Conservation (phyloP, 257 asterid species). For the Cinchona pubescens region DNA sequence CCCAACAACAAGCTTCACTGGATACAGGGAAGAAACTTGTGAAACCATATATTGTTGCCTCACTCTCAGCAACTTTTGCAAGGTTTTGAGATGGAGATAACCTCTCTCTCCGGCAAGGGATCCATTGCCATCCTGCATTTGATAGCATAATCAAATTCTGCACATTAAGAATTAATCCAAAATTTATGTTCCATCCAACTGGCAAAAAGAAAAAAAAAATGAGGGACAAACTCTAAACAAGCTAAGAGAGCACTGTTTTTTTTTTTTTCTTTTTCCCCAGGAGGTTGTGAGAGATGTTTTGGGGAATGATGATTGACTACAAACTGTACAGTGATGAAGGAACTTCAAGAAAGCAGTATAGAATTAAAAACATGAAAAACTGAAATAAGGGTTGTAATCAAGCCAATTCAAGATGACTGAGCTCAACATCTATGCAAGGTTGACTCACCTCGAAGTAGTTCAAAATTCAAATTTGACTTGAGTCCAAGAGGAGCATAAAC, state of each 20-base stretch:
- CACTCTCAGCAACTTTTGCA: constrained; percentile 57
- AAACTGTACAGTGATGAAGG: background rate
- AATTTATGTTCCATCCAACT: background rate
- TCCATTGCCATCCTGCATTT: constrained; percentile 64
- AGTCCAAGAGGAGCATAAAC: background rate
- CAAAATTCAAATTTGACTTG: background rate
- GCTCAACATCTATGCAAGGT: background rate
- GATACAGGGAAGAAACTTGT: constrained; percentile 80
- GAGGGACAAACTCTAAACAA: background rate
- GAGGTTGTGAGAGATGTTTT: background rate
- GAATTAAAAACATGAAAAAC: too few species aligned
- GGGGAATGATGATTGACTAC: background rate
- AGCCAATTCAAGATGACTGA: too few species aligned
- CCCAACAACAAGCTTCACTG: constrained; percentile 63
- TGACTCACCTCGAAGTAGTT: background rate
- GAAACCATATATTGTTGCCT: constrained; percentile 77
- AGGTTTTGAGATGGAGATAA: constrained; percentile 46
- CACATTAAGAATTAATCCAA: constrained; percentile 9
- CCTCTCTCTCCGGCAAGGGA: constrained; percentile 75
- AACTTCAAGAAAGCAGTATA: background rate
- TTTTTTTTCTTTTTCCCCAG: background rate
- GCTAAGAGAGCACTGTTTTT: background rate
- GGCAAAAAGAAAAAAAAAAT: constrained; percentile 1
- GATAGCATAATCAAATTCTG: constrained; percentile 20
- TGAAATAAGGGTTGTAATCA: too few species aligned